Evolutionary conservation across 2,329 filamentous ascomycete species (phyloP).

Genomic region (Arthrobotrys sphaeroides): DNA sequence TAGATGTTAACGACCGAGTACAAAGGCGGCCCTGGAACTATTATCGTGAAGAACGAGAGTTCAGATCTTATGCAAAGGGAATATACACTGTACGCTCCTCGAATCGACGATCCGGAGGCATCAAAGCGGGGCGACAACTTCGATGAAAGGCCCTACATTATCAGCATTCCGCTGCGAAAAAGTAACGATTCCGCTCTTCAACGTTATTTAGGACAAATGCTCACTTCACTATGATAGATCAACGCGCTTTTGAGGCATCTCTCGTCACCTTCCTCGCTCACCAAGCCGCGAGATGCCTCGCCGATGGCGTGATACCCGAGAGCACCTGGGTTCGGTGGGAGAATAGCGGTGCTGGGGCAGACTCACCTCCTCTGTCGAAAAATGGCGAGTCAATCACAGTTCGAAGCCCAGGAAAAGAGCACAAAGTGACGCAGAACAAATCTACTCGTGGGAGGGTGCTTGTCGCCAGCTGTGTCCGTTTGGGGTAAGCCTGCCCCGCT

Average conservation of each 20-base stretch:
- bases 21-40: conserved; percentile 43
- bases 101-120: conserved; percentile 39
- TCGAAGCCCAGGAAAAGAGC: conserved; percentile 3
- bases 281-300: conserved; percentile 44
- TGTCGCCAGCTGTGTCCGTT: conserved; percentile 42
- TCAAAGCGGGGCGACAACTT: conserved; percentile 13
- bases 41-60: conserved; percentile 50
- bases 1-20: neutral
- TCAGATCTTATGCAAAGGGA: conserved; percentile 41
- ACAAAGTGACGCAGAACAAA: conserved; percentile 10
- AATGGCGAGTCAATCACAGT: conserved; percentile 7
- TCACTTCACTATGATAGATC: conserved; percentile 2
- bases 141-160: conserved; percentile 41
- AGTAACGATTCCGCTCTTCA: neutral
- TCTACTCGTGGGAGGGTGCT: conserved; percentile 39
- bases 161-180: conserved; percentile 49
- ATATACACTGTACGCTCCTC: conserved; percentile 45
- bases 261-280: conserved; percentile 41
- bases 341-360: neutral
- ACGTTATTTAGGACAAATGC: neutral
- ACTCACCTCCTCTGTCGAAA: neutral
- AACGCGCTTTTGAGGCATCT: conserved; percentile 43
- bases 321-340: conserved; percentile 53
- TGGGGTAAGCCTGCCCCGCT: conserved; percentile 11
- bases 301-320: conserved; percentile 44